Evolutionary conservation across 108 stramenopile genomes (phyloP), one percentile per base, ranked within the genome.

Genomic region (Skeletonema potamos): DNA sequence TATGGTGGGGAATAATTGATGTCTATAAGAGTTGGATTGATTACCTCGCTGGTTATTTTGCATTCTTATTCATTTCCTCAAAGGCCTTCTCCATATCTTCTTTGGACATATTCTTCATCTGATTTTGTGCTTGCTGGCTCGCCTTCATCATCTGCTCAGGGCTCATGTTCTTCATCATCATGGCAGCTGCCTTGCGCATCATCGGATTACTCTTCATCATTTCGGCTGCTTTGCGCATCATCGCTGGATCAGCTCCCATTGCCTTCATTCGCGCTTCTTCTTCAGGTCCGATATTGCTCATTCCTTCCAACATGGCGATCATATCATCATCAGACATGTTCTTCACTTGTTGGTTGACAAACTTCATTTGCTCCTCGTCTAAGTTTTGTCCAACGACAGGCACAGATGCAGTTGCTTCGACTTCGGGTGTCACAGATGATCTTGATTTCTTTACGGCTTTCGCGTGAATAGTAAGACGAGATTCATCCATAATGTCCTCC

Each of bases 131-230:
- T 59, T 86, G 84, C 73, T 87, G 84, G 58, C 70, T 73, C 0
- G 84, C 79, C 58, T 89, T 81, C 32, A 85, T 55, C 85, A 89
- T 84, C 58, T 89, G 81, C 15, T 89, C 86, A 15, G 84, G 82
- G 1, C 73, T 63, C 86, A 85, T 89, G 54, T 87, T 89, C 48
- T 87, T 82, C 84, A 89, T 87, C 85, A 89, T 86, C 63, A 79
- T 73, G 26, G 83, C 62, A 1, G 83, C 84, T 33, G 86, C 86
- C 60, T 87, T 81, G 61, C 84, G 70, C 86, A 89, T 84, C 81
- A 87, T 69, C 3, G 89, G 86, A 70, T 89, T 89, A 8, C 39
- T 71, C 41, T 85, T 87, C 81, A 89, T 79, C 85, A 89, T 81
- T 18, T 72, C 57, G 1, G 89, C 86, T 24, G 89, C 81, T 56